Evolutionary conservation across 129 eudicot species (phyloP).

Genomic region (Artemisia tridentata): DNA sequence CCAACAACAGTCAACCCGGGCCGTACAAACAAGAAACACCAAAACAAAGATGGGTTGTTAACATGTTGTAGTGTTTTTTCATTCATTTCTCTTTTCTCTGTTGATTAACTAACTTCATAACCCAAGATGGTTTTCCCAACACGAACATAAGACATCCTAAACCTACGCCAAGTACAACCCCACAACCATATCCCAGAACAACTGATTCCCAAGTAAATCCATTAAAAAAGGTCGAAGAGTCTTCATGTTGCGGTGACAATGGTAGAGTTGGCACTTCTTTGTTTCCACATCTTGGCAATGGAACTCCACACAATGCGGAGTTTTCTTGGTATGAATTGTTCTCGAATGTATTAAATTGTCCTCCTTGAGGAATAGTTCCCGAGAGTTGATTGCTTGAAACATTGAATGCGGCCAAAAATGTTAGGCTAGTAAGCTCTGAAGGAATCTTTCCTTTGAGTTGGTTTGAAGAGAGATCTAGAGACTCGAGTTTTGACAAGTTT

Average conservation of each 20-base stretch:
- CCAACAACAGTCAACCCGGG: too few species aligned
- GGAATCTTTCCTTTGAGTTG: not conserved
- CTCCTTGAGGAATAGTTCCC: constrained; percentile 3
- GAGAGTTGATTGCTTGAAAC: not conserved
- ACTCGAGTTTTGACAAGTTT: constrained; percentile 2
- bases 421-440: not conserved
- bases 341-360: not conserved
- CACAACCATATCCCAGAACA: not conserved
- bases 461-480: not conserved
- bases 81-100: not conserved
- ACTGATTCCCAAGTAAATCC: not conserved
- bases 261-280: not conserved
- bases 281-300: not conserved
- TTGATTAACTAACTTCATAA: not conserved
- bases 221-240: not conserved
- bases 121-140: not conserved
- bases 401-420: not conserved
- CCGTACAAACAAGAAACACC: too few species aligned
- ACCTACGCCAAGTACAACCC: constrained; percentile 1
- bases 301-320: not conserved
- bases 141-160: not conserved
- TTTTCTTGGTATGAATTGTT: not conserved
- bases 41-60: too few species aligned
- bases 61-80: too few species aligned
- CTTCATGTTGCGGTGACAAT: not conserved